Conservation (phyloP, 2,329 filamentous ascomycete species). For the Xylaria digitata region DNA sequence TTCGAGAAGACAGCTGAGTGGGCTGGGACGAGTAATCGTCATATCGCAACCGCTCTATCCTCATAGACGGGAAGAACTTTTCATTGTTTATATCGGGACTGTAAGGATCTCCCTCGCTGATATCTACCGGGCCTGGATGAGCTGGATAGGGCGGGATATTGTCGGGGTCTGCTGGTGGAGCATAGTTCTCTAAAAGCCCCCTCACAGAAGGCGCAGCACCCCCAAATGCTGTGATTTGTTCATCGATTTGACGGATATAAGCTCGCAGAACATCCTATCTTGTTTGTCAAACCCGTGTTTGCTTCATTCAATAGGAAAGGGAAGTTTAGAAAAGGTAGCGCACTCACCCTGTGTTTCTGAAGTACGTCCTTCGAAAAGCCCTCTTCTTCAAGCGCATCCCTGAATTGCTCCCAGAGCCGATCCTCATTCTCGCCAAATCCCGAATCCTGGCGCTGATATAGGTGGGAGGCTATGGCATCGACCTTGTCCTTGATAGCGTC, state of each 20-base stretch:
- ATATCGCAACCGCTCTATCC: constrained; percentile 53
- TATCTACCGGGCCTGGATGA: constrained; percentile 40
- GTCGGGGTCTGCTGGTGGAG: constrained; percentile 49
- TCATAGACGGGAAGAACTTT: constrained; percentile 56
- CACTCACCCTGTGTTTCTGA: constrained; percentile 66
- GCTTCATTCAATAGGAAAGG: neutral
- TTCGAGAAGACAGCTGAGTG: constrained; percentile 39
- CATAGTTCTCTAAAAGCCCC: constrained; percentile 60
- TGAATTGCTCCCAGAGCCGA: constrained; percentile 68
- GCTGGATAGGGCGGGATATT: constrained; percentile 46
- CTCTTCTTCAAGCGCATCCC: constrained; percentile 66
- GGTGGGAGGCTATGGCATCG: constrained; percentile 64
- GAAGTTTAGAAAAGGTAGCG: neutral
- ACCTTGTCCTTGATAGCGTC: constrained; percentile 70
- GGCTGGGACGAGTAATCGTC: constrained; percentile 45
- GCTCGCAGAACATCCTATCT: constrained; percentile 67
- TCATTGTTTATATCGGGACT: constrained; percentile 52
- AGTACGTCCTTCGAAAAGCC: constrained; percentile 68
- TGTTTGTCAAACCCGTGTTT: neutral
- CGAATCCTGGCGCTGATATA: constrained; percentile 59
- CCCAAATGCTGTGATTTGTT: constrained; percentile 57
- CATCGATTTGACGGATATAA: constrained; percentile 70
- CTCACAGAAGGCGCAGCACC: constrained; percentile 62
- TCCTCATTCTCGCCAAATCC: constrained; percentile 59
- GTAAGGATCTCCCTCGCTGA: constrained; percentile 53